phyloP scores from a whole-genome alignment of 1,284 basidiomycete genomes.

The Naganishia sp. region DNA sequence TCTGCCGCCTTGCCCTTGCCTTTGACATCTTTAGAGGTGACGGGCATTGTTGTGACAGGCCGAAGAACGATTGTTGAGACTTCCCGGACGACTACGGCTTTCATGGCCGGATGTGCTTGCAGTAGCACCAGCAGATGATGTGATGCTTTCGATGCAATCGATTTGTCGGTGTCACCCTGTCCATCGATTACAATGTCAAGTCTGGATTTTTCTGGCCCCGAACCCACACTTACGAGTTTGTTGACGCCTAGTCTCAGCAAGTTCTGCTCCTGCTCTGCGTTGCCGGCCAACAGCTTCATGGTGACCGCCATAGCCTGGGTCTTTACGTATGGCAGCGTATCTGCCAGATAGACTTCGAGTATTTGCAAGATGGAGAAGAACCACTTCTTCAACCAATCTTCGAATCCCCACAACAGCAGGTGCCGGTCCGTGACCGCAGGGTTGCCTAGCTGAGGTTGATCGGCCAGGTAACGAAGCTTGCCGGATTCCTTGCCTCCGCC shows the following conservation, averaged over 20 bases:
- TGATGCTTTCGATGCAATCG: constrained; percentile 85
- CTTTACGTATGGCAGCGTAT: constrained; percentile 84
- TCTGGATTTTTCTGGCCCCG: neutral
- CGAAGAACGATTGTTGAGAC: constrained; percentile 77
- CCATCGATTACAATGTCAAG: neutral
- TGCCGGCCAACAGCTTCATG: constrained; percentile 77
- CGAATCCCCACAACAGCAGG: constrained; percentile 83
- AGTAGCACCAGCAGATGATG: constrained; percentile 86
- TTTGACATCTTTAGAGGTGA: constrained; percentile 56
- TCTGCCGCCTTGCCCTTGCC: constrained; percentile 45
- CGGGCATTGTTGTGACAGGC: constrained; percentile 56
- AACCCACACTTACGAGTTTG: constrained; percentile 69
- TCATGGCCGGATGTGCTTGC: constrained; percentile 92
- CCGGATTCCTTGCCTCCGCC: constrained; percentile 70
- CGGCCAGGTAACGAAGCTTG: constrained; percentile 90
- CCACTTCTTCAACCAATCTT: constrained; percentile 96
- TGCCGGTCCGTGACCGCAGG: constrained; percentile 70
- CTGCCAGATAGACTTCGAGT: constrained; percentile 83
- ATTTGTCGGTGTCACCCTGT: constrained; percentile 85
- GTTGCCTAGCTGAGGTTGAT: constrained; percentile 74
- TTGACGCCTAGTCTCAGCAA: constrained; percentile 87
- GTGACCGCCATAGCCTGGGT: constrained; percentile 75
- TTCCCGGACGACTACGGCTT: constrained; percentile 83
- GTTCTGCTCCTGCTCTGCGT: constrained; percentile 97
- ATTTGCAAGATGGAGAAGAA: constrained; percentile 91